phyloP scores from a whole-genome alignment of 2,329 filamentous ascomycete species.

The Sarocladiaceae sp. region DNA sequence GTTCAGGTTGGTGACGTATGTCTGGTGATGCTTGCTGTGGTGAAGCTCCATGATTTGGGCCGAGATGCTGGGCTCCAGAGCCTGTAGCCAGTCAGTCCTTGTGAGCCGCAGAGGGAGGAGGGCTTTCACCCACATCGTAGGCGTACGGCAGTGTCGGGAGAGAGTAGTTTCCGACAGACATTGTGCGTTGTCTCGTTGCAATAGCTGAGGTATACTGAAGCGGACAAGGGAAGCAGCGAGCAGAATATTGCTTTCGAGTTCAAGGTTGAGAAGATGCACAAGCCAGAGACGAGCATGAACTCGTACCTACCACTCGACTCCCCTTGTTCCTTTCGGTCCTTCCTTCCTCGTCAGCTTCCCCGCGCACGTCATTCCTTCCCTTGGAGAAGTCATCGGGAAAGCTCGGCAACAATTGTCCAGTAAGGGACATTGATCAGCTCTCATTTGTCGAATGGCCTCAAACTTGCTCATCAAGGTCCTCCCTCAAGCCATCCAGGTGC shows the following conservation, averaged over 20 bases:
- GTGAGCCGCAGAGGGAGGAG: not conserved
- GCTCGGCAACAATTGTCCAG: too few relatives aligned
- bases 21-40: slow-evolving; percentile 74
- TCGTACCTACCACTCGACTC: not conserved
- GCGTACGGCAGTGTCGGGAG: slow-evolving; percentile 65
- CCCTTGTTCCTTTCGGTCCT: too few relatives aligned
- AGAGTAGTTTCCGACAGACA: slow-evolving; percentile 36
- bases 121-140: slow-evolving; percentile 55
- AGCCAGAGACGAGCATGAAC: not conserved
- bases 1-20: slow-evolving; percentile 76
- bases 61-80: slow-evolving; percentile 70
- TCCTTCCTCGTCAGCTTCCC: too few relatives aligned
- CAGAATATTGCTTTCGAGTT: too few relatives aligned
- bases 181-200: not conserved
- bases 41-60: slow-evolving; percentile 78
- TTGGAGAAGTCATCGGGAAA: not conserved
- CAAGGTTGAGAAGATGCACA: not conserved
- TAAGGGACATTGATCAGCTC: too few relatives aligned
- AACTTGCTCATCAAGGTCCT: slow-evolving; percentile 19
- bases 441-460: slow-evolving; percentile 11
- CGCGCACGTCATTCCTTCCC: slow-evolving; percentile 1
- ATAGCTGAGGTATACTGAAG: not conserved
- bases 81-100: slow-evolving; percentile 34
- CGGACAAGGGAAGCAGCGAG: too few relatives aligned
- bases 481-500: slow-evolving; percentile 7